A percentile compares a stretch with the other conserved stretches of the same genome.
Evolutionary conservation across 75 land plant genomes (phyloP).

Genomic region (Isoetes taiwanensis): DNA sequence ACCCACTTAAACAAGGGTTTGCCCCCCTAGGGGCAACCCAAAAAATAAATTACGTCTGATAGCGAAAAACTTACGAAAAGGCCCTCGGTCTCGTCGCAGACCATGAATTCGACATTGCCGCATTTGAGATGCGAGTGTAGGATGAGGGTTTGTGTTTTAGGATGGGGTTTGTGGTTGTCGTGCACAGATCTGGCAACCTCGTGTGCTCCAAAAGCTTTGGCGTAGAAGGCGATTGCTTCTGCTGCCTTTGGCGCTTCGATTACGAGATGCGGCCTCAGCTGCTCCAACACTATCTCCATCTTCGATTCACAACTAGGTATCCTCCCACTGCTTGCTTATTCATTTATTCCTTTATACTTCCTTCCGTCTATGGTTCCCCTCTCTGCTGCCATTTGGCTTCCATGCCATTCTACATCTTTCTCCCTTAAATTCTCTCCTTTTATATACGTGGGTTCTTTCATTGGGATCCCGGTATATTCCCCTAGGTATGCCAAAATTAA

Average conservation of each 20-base stretch:
- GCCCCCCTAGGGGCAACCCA: not conserved
- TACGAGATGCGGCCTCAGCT: constrained; percentile 44
- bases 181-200: constrained; percentile 30
- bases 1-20: not conserved
- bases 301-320: too few relatives aligned
- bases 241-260: constrained; percentile 42
- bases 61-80: constrained; percentile 15
- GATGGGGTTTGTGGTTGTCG: constrained; percentile 66
- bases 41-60: not conserved
- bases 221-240: constrained; percentile 69
- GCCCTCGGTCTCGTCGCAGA: constrained; percentile 45
- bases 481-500: too few relatives aligned
- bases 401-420: too few relatives aligned
- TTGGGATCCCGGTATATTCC: too few relatives aligned
- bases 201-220: constrained; percentile 72
- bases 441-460: too few relatives aligned
- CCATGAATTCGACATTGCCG: constrained; percentile 32
- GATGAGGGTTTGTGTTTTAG: too few relatives aligned
- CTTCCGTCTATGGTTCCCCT: too few relatives aligned
- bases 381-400: too few relatives aligned
- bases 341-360: too few relatives aligned
- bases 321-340: too few relatives aligned
- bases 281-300: too few relatives aligned
- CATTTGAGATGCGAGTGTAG: constrained; percentile 53
- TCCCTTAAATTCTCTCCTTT: too few relatives aligned